Base-by-base conservation (phyloP, 306 rosid species). In the Fagus crenata region DNA sequence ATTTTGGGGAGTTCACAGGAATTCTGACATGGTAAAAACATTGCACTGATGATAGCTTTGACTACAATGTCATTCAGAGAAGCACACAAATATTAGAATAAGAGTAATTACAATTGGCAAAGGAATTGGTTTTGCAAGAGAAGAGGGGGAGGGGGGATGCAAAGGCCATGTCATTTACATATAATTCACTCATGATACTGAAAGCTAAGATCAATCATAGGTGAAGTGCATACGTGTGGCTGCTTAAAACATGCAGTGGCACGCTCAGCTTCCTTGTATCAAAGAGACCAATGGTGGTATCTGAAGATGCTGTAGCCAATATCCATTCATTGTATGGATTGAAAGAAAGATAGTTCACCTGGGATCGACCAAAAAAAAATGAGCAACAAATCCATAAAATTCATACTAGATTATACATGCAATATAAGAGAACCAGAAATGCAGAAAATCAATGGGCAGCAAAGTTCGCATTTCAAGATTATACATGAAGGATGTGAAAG, bases 231-330 rank as follows among this genome's bases (percentile, higher is more conserved):
- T 89, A 95, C 98, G 86, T 60, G 84, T 95, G 98, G 81, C 96
- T 85, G 72, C 93, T 86, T 53, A 95, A 77, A 82, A 84, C 79
- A 85, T 95, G 98, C 73, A 95, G 64, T 0, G 97, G 97, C 53
- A 4, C 78, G 1, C 85, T 54, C 64, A 95, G 89, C 86, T 88
- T 95, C 74, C 98, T 90, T 39, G 79, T 84, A 81, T 95, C 98
- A 59, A 90, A 92, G 79, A 95, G 88, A 72, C 91, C 97, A 65
- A 90, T 77, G 4, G 90, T 87, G 64, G 87, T 83, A 86, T 95
- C 98, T 37, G 98, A 95, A 72, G 98, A 95, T 75, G 97, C 98
- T 17, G 98, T 92, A 49, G 97, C 97, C 85, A 95, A 73, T 81
- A 92, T 77, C 97, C 96, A 89, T 74, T 95, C 97, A 54, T 88